phyloP scores from a whole-genome alignment of 345 rosid genomes.

The Eutrema yunnanense region DNA sequence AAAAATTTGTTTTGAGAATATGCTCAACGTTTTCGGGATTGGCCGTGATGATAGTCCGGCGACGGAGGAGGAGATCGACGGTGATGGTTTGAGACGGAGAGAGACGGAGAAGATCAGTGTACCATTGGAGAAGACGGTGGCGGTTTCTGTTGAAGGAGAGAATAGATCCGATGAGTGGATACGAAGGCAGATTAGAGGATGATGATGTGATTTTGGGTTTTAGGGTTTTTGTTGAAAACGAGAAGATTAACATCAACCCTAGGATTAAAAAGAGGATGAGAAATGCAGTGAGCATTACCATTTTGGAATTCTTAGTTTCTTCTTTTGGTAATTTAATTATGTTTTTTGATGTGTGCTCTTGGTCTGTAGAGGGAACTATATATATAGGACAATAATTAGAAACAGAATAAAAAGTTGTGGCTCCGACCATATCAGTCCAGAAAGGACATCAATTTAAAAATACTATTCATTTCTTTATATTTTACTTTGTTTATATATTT shows the following conservation, averaged over 20 bases:
- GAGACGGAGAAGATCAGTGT: constrained; percentile 51
- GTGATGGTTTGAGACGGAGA: constrained; percentile 55
- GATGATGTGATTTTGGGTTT: neutral
- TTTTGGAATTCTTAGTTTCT: neutral
- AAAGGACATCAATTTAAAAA: neutral
- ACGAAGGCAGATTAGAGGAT: constrained; percentile 34
- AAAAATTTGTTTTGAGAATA: constrained; percentile 57
- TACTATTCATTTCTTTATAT: neutral
- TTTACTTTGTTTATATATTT: neutral
- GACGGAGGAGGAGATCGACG: constrained; percentile 44
- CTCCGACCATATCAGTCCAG: constrained; percentile 19
- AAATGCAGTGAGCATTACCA: constrained; percentile 5
- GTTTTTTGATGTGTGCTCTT: neutral
- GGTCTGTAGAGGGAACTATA: neutral
- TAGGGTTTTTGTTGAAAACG: constrained; percentile 5
- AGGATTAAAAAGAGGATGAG: neutral
- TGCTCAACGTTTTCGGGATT: constrained; percentile 65
- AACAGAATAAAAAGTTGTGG: neutral
- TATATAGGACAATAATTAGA: neutral
- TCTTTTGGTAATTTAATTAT: neutral
- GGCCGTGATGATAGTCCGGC: constrained; percentile 61
- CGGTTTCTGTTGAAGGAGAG: constrained; percentile 61
- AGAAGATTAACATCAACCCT: constrained; percentile 3
- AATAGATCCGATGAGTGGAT: constrained; percentile 64
- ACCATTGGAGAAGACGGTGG: constrained; percentile 64